Conservation (phyloP, 176 grass and related monocot species). For the Rhynchospora tenuis region DNA sequence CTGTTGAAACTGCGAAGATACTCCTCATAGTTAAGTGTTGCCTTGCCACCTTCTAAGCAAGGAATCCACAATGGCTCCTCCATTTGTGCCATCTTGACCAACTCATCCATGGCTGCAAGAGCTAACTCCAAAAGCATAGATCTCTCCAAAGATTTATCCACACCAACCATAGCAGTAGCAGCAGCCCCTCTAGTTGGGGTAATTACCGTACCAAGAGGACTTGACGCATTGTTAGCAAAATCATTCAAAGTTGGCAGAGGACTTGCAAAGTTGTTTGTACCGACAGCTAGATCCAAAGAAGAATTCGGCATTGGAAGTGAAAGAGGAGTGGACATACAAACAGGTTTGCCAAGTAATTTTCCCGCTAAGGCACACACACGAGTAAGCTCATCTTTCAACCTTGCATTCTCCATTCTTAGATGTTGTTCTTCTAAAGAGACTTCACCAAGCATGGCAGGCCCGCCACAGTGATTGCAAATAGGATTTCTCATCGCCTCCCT, state of each 20-base stretch:
- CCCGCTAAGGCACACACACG: slow-evolving; percentile 57
- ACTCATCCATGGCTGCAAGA: slow-evolving; percentile 59
- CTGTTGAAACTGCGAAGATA: slow-evolving; percentile 49
- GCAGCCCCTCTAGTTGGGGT: slow-evolving; percentile 27
- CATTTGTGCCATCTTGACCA: slow-evolving; percentile 87
- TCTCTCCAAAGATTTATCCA: slow-evolving; percentile 39
- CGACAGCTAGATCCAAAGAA: slow-evolving; percentile 50
- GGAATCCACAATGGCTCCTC: slow-evolving; percentile 67
- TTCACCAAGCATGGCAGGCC: slow-evolving; percentile 31
- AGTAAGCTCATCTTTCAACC: slow-evolving; percentile 66
- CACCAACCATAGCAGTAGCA: neutral
- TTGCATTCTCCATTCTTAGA: slow-evolving; percentile 71
- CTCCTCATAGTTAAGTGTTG: slow-evolving; percentile 57
- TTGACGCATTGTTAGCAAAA: slow-evolving; percentile 27
- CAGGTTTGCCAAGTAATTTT: slow-evolving; percentile 54
- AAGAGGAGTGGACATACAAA: slow-evolving; percentile 30
- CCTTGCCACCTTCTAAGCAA: slow-evolving; percentile 25
- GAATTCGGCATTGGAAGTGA: slow-evolving; percentile 24
- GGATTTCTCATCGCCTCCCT: slow-evolving; percentile 41
- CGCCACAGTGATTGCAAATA: slow-evolving; percentile 50
- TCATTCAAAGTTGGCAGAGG: slow-evolving; percentile 33
- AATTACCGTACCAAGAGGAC: slow-evolving; percentile 40
- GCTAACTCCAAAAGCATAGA: slow-evolving; percentile 68
- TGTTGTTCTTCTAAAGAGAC: slow-evolving; percentile 59
- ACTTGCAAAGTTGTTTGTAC: slow-evolving; percentile 26